A percentile compares a stretch with the other conserved stretches of the same genome.
phyloP scores from a whole-genome alignment of 306 rosid species.

The Vicia sativa region DNA sequence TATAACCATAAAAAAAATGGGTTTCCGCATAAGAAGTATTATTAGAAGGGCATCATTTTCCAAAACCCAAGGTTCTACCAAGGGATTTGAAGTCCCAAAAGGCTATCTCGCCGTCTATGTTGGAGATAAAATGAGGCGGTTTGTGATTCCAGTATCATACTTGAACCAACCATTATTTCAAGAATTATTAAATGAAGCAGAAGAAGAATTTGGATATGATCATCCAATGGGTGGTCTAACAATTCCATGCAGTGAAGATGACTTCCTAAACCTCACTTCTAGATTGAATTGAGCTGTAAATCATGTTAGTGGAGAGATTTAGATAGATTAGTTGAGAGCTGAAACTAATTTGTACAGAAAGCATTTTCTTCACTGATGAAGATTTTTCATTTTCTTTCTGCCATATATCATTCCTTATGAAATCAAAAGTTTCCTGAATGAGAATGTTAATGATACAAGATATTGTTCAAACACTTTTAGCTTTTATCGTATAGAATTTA shows the following conservation, averaged over 20 bases:
- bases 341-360: background rate
- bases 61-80: conserved; percentile 9
- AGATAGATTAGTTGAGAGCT: too few relatives aligned
- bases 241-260: conserved; percentile 47
- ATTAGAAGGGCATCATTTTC: background rate
- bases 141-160: conserved; percentile 44
- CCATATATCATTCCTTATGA: background rate
- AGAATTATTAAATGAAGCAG: conserved; percentile 38
- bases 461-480: background rate
- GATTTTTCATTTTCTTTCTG: background rate
- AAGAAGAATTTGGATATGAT: conserved; percentile 51
- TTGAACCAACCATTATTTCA: conserved; percentile 49
- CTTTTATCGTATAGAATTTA: too few relatives aligned
- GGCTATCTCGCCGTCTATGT: conserved; percentile 54
- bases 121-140: conserved; percentile 47
- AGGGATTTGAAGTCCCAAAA: conserved; percentile 10
- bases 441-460: background rate
- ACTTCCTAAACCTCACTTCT: conserved; percentile 37
- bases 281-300: background rate
- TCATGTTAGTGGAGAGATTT: background rate
- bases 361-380: too few relatives aligned
- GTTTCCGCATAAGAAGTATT: conserved; percentile 10
- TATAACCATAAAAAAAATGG: conserved; percentile 7
- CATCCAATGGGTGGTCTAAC: conserved; percentile 58
- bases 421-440: background rate